A percentile compares a stretch with the other conserved stretches of the same genome.
Evolutionary conservation across 495 filamentous ascomycete genomes (phyloP).

Genomic region (Penicillium dipodomyicola): DNA sequence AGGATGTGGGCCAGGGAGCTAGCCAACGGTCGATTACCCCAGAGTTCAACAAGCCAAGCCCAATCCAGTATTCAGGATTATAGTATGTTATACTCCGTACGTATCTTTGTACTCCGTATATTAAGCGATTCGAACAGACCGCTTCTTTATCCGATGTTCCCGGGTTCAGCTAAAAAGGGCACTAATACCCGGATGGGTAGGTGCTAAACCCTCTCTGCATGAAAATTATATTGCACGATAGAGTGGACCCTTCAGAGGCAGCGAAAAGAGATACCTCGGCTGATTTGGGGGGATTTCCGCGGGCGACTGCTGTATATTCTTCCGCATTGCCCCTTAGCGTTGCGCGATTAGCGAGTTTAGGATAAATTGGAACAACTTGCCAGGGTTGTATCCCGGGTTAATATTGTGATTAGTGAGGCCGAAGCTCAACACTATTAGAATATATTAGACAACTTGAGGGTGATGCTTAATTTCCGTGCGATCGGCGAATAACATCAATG

Average conservation of each 20-base stretch:
- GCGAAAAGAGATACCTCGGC: neutral
- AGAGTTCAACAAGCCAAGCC: conserved; percentile 7
- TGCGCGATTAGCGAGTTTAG: conserved; percentile 14
- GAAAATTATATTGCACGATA: conserved; percentile 6
- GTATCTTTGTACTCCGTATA: neutral
- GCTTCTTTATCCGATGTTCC: conserved; percentile 4
- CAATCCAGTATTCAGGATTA: neutral
- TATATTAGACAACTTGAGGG: too few relatives aligned
- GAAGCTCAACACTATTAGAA: too few relatives aligned
- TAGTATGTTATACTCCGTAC: too few relatives aligned
- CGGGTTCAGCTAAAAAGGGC: neutral
- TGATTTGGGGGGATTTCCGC: neutral
- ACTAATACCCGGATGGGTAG: conserved; percentile 8
- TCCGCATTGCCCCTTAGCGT: conserved; percentile 16
- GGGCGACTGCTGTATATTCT: conserved; percentile 7
- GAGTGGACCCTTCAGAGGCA: conserved; percentile 5
- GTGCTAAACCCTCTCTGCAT: conserved; percentile 4
- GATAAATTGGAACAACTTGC: conserved; percentile 1
- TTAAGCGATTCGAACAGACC: neutral
- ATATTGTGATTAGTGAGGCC: too few relatives aligned
- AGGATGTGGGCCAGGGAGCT: conserved; percentile 1
- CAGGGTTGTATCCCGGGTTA: neutral
- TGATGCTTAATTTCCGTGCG: too few relatives aligned
- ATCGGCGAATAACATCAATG: too few relatives aligned
- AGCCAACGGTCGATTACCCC: conserved; percentile 11